phyloP scores from a whole-genome alignment of 2,329 filamentous ascomycete species.

The Fusarium sp. region DNA sequence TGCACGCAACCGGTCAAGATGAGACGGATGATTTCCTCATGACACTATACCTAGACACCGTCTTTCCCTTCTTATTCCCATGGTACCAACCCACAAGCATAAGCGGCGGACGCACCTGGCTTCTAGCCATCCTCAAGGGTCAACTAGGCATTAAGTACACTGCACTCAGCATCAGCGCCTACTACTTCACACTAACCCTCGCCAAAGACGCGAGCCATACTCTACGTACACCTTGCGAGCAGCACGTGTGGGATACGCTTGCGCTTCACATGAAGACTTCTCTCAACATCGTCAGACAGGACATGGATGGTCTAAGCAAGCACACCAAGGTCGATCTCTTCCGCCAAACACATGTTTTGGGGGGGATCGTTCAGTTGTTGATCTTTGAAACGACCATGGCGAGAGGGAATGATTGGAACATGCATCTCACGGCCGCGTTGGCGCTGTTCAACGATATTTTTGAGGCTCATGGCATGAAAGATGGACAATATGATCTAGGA shows the following conservation, averaged over 20 bases:
- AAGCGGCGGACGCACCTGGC: background rate
- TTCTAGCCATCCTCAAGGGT: background rate
- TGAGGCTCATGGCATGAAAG: background rate
- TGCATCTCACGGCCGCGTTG: background rate
- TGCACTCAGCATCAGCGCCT: background rate
- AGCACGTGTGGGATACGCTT: background rate
- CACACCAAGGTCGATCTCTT: background rate
- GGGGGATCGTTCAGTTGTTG: background rate
- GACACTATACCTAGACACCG: background rate
- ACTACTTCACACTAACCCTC: background rate
- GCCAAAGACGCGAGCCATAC: background rate
- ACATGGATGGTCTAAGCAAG: background rate
- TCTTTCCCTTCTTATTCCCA: constrained; percentile 1
- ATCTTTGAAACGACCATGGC: background rate
- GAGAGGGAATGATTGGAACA: background rate
- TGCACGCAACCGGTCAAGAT: background rate
- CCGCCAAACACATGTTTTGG: background rate
- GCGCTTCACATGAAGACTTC: background rate
- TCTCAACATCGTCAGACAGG: background rate
- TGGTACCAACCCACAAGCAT: background rate
- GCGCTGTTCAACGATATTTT: background rate
- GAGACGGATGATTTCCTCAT: background rate
- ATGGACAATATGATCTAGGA: background rate
- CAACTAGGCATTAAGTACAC: background rate
- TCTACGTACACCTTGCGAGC: background rate